phyloP scores from a whole-genome alignment of 2,329 filamentous ascomycete genomes.

The Teratosphaeria destructans region DNA sequence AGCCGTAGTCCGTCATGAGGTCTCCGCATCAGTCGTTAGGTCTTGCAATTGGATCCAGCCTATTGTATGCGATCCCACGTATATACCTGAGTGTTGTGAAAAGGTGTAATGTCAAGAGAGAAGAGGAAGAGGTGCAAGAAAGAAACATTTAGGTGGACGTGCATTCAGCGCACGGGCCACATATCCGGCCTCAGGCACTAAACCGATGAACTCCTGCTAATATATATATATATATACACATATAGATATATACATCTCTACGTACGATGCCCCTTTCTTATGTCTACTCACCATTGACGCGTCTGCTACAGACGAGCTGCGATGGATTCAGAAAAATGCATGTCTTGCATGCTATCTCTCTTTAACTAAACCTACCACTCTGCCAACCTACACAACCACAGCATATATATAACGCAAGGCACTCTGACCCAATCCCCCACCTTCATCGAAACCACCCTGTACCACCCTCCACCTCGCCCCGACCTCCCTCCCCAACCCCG shows the following conservation, averaged over 20 bases:
- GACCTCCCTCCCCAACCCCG: conserved; percentile 28
- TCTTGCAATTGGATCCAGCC: background rate
- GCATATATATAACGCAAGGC: conserved; percentile 48
- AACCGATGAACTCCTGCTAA: no score
- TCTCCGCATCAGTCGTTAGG: background rate
- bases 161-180: background rate
- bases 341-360: no score
- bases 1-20: background rate
- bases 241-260: no score
- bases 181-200: background rate
- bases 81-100: background rate
- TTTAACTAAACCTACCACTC: conserved; percentile 50
- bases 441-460: background rate
- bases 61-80: background rate
- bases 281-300: no score
- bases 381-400: conserved; percentile 53
- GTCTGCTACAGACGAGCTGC: no score
- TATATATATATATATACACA: no score
- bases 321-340: no score
- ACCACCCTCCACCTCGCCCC: conserved; percentile 28
- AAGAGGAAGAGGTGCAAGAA: background rate
- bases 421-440: no score
- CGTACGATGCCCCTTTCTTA: no score
- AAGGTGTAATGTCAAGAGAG: background rate
- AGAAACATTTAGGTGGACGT: background rate